phyloP scores from a whole-genome alignment of 305 asterid genomes.

The Solanum aculeatissimum region DNA sequence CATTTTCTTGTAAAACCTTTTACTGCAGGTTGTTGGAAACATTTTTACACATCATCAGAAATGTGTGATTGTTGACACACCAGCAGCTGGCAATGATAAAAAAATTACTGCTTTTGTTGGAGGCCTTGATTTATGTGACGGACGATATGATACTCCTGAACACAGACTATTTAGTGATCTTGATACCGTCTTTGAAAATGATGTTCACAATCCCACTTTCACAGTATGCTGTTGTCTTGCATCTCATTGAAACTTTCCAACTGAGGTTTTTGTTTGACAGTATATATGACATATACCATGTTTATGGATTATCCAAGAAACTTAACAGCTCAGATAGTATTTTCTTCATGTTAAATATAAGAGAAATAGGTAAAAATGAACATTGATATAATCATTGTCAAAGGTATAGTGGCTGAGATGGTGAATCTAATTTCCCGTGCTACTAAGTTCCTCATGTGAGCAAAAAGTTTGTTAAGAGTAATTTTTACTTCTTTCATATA shows the following conservation, averaged over 20 bases:
- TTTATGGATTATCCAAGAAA: not conserved
- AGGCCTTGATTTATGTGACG: slow-evolving; percentile 16
- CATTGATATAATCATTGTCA: not conserved
- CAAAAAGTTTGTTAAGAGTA: not conserved
- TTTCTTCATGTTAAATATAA: not conserved
- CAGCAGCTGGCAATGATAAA: not conserved
- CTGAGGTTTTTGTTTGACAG: not conserved
- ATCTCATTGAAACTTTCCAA: not conserved
- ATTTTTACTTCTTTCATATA: not conserved
- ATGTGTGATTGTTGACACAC: slow-evolving; percentile 14
- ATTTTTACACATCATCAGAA: slow-evolving; percentile 18
- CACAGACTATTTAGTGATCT: slow-evolving; percentile 10
- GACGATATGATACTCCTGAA: slow-evolving; percentile 17
- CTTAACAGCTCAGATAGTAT: not conserved
- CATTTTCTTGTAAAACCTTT: not conserved
- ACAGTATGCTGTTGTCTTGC: not conserved
- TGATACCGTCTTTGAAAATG: slow-evolving; percentile 11
- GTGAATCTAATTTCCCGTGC: not conserved
- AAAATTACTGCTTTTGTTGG: slow-evolving; percentile 14
- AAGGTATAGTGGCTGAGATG: not conserved
- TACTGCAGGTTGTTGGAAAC: slow-evolving; percentile 12
- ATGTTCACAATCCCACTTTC: slow-evolving; percentile 14
- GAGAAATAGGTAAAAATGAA: not conserved
- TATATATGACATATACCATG: not conserved
- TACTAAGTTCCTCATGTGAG: not conserved